Percentiles rank a stretch among this genome's conserved stretches.
Evolutionary conservation across 1,284 basidiomycete species (phyloP).

Genomic region (Coniferiporia sulphurascens): DNA sequence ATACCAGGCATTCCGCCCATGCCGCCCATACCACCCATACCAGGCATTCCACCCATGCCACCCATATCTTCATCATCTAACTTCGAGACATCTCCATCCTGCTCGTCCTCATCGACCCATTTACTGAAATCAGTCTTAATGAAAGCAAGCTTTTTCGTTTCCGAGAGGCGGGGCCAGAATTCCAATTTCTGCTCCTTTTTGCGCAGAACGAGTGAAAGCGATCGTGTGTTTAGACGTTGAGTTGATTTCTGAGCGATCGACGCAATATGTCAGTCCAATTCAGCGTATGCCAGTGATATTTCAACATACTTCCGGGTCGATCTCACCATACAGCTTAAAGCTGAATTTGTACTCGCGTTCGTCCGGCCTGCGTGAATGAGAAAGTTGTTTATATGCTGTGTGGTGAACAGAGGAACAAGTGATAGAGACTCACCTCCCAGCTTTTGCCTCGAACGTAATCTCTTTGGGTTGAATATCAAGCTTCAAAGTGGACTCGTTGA

Average conservation of each 20-base stretch:
- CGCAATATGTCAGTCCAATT: background rate
- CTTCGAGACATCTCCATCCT: conserved; percentile 52
- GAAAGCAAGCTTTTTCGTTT: conserved; percentile 70
- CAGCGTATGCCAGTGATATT: background rate
- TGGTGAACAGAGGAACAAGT: background rate
- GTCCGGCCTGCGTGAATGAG: conserved; percentile 23
- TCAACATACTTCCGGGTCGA: conserved; percentile 62
- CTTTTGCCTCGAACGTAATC: conserved; percentile 67
- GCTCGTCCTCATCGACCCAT: conserved; percentile 96
- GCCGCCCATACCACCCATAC: conserved; percentile 34
- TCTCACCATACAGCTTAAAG: conserved; percentile 68
- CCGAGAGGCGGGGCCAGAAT: conserved; percentile 88
- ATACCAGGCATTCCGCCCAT: conserved; percentile 39
- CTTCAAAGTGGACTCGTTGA: conserved; percentile 56
- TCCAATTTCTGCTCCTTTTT: conserved; percentile 76
- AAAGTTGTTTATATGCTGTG: conserved; percentile 6
- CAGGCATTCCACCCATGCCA: conserved; percentile 45
- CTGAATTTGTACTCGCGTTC: conserved; percentile 68
- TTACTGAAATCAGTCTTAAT: conserved; percentile 90
- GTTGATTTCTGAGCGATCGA: conserved; percentile 52
- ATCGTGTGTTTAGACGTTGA: conserved; percentile 60
- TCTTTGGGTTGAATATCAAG: conserved; percentile 60
- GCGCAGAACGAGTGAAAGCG: conserved; percentile 62
- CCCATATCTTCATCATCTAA: conserved; percentile 40
- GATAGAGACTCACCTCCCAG: conserved; percentile 57